A percentile compares a stretch with the other conserved stretches of the same genome.
These are phyloP conservation scores for Tylopilus orsonianus DNA, from an alignment of 1,284 basidiomycete genomes.

Conservation along the genomic window DNA sequence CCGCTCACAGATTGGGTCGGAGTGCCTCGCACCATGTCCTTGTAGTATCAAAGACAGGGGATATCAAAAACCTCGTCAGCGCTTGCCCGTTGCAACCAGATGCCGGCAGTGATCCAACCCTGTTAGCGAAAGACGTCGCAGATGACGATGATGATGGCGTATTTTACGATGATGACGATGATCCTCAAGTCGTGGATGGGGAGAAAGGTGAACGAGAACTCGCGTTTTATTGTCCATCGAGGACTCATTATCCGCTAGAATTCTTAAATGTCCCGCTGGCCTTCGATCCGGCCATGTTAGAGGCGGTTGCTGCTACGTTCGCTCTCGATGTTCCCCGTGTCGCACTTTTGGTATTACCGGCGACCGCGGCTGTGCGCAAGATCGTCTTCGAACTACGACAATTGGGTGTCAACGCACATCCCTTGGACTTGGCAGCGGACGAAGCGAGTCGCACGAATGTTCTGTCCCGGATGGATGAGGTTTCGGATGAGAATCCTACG, in stretches of 20 bases:
- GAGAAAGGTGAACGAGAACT: conserved; percentile 24
- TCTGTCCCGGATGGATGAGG: conserved; percentile 35
- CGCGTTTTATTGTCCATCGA: neutral
- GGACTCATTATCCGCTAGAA: conserved; percentile 37
- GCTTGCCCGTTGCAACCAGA: conserved; percentile 20
- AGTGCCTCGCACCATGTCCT: conserved; percentile 58
- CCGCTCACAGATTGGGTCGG: conserved; percentile 27
- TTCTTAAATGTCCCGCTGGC: conserved; percentile 47
- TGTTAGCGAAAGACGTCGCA: neutral
- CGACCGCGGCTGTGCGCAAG: conserved; percentile 55
- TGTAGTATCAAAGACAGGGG: conserved; percentile 52
- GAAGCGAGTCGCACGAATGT: conserved; percentile 45
- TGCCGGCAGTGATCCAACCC: neutral
- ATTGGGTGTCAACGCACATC: conserved; percentile 67
- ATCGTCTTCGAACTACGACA: conserved; percentile 61
- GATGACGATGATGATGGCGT: conserved; percentile 13
- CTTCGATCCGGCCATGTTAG: conserved; percentile 54
- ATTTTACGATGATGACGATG: conserved; percentile 26
- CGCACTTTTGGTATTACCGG: conserved; percentile 65
- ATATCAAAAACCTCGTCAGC: conserved; percentile 49
- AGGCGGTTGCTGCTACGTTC: conserved; percentile 67
- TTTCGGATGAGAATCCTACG: conserved; percentile 49
- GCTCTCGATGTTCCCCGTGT: conserved; percentile 69
- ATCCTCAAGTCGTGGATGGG: conserved; percentile 18
- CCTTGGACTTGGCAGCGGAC: conserved; percentile 50